Base-by-base conservation (phyloP, 2,329 filamentous ascomycete species). In the Calonectria leucothoes region DNA sequence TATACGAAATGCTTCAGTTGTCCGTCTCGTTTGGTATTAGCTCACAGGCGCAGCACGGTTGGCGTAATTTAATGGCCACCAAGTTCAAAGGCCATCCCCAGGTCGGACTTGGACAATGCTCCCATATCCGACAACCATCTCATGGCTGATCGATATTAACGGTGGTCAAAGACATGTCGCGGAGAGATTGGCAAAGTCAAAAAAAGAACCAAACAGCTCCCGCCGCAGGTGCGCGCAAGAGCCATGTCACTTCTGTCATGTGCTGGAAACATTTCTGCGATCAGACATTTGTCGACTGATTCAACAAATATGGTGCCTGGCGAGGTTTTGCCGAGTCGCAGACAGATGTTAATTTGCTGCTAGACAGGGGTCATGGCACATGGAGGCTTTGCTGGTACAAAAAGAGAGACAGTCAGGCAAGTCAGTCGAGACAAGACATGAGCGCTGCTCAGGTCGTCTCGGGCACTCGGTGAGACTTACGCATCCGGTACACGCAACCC, bases 401-500 rank as follows among this genome's bases (percentile, higher is more conserved):
- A 29, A 39, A 31, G 57, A 31, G 39, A 29, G 39, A 51, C 33
- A 59, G 45, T 2, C 23, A 66, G 49, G 35, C 25, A 55, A 35
- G n/a, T 35, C 45, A 27, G 45, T 27, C 29, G 20, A 33, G 48
- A 27, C 64, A 52, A 37, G 23, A 31, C 33, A 23, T 25, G 35
- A 61, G 29, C 20, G 35, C 37, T 63, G 59, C 35, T 35, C 42
- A 68, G 51, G 42, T 48, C 39, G 66, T 59, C 66, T 68, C 51
- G 51, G 52, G 29, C n/a, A 51, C 52, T 72, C 65, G 55, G 55
- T 64, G 64, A 68, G 35, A 68, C 55, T 64, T 52, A 72, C 64
- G 70, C 64, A 48, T 64, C 49, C 39, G 59, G 57, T 63, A 68
- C 42, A 51, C 66, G 67, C 72, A 72, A 69, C 67, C 66, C 71